These are phyloP conservation scores for Agaricus subrufescens DNA, from an alignment of 768 basidiomycete species.

Conservation along the genomic window DNA sequence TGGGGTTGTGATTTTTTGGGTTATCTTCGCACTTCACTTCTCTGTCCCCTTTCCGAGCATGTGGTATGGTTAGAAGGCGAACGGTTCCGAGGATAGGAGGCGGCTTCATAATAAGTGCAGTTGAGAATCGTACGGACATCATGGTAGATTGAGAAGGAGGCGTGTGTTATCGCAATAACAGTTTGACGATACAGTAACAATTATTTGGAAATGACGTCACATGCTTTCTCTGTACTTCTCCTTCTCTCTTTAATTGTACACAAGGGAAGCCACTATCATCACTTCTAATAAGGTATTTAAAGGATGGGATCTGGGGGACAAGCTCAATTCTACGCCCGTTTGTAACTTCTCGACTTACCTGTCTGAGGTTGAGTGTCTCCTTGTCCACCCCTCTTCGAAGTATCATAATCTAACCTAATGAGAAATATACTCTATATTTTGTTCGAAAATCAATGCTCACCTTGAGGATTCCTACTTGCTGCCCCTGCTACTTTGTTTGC, in stretches of 20 bases:
- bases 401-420: background rate
- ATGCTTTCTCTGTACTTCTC: background rate
- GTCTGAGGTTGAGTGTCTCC: constrained; percentile 4
- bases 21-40: background rate
- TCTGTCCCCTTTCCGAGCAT: background rate
- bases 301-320: background rate
- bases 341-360: background rate
- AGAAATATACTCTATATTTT: background rate
- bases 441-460: background rate
- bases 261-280: no score
- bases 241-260: no score
- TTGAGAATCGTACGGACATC: background rate
- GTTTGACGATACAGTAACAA: background rate
- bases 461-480: constrained; percentile 1
- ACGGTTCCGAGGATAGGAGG: no score
- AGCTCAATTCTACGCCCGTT: background rate
- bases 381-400: background rate
- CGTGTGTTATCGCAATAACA: no score
- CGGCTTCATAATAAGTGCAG: background rate
- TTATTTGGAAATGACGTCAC: background rate
- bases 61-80: background rate
- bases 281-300: background rate
- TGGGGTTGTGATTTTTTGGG: background rate
- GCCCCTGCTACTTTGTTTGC: background rate
- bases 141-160: background rate